Conservation (phyloP, 2,329 filamentous ascomycete genomes). For the Aschersonia sp. region DNA sequence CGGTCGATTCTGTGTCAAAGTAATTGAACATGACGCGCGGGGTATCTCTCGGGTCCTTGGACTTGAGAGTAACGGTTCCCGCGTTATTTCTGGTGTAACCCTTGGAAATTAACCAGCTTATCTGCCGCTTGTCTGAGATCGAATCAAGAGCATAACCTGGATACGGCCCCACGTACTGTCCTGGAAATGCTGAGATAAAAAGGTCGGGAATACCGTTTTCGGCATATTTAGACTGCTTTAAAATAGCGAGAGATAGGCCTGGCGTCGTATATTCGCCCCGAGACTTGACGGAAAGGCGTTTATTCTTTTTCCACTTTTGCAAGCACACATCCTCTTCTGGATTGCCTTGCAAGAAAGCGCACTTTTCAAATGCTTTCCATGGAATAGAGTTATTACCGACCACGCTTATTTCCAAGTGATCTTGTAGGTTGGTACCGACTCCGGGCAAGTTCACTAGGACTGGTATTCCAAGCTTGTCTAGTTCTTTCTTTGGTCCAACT, state of each 20-base stretch:
- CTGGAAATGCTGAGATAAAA: background rate
- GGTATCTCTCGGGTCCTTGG: conserved; percentile 45
- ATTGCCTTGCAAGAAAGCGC: background rate
- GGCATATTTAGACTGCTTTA: background rate
- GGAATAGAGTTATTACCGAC: background rate
- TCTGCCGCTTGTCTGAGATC: background rate
- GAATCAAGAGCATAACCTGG: background rate
- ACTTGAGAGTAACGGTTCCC: conserved; percentile 46
- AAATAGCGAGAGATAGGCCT: background rate
- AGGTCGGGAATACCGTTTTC: background rate
- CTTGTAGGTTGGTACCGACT: background rate
- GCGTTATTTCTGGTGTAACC: background rate
- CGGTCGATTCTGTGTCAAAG: conserved; percentile 23
- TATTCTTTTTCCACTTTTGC: conserved; percentile 12
- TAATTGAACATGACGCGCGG: conserved; percentile 50
- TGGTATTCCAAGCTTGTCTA: conserved; percentile 7
- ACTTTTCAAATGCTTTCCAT: background rate
- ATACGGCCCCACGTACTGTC: background rate
- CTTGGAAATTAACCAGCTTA: background rate
- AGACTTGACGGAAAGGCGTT: background rate
- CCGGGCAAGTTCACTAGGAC: background rate
- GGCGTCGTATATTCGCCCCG: background rate
- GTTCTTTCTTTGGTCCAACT: conserved; percentile 23
- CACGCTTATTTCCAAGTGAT: background rate
- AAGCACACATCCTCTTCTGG: conserved; percentile 18